Percentiles rank a stretch among this genome's conserved stretches.
These are phyloP conservation scores for Gamsiella multidivaricata DNA, from an alignment of 192 early-diverging fungal genomes.

Conservation along the genomic window DNA sequence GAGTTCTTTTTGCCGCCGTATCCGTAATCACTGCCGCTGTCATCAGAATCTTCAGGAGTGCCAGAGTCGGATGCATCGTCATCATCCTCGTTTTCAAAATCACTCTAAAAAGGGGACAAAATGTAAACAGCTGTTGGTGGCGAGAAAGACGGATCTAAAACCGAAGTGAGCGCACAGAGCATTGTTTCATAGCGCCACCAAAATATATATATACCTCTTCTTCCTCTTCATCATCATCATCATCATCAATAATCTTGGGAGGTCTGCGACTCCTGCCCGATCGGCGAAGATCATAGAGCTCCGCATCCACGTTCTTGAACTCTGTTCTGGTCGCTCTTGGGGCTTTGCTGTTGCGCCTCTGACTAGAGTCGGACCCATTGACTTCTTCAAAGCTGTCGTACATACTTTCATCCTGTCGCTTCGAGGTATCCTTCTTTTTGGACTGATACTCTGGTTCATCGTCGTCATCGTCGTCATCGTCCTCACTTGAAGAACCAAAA, in stretches of 20 bases:
- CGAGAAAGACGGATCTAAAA: too few species aligned
- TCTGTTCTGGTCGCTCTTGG: slow-evolving; percentile 54
- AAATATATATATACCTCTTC: too few species aligned
- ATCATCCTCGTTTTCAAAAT: slow-evolving; percentile 51
- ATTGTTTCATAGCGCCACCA: too few species aligned
- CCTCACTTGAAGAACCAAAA: slow-evolving; percentile 39
- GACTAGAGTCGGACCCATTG: slow-evolving; percentile 43
- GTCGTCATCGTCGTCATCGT: slow-evolving; percentile 38
- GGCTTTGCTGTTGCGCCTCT: slow-evolving; percentile 46
- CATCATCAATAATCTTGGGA: slow-evolving; percentile 54
- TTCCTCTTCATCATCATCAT: slow-evolving; percentile 40
- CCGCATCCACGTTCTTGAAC: slow-evolving; percentile 62
- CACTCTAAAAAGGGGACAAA: slow-evolving; percentile 39
- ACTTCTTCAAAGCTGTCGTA: slow-evolving; percentile 58
- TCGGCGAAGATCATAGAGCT: slow-evolving; percentile 72
- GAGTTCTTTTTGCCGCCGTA: slow-evolving; percentile 45
- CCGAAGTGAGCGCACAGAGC: too few species aligned
- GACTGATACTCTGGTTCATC: slow-evolving; percentile 34
- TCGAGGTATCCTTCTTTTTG: slow-evolving; percentile 5
- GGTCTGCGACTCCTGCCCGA: slow-evolving; percentile 62
- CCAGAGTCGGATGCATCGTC: slow-evolving; percentile 43
- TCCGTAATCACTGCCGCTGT: slow-evolving; percentile 58
- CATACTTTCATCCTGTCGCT: slow-evolving; percentile 43
- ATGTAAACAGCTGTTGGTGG: too few species aligned
- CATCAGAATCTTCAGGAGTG: slow-evolving; percentile 35